Conservation (phyloP, 2,329 filamentous ascomycete genomes). For the Pyricularia sp. region DNA sequence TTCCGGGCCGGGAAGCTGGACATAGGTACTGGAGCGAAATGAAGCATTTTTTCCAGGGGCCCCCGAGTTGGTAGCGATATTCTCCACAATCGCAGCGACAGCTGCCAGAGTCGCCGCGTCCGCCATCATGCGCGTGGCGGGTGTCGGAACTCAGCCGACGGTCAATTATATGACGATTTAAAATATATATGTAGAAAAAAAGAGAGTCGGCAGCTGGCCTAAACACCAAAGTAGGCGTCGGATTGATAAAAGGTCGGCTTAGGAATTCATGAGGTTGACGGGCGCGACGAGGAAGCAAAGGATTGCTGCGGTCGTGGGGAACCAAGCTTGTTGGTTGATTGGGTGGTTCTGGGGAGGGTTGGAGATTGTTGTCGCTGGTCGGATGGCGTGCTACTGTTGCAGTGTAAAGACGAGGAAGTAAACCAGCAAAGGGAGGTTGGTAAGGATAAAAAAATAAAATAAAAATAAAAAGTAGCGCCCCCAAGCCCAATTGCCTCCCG, state of each 20-base stretch:
- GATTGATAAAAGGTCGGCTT: neutral
- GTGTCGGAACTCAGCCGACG: neutral
- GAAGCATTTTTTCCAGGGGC: conserved; percentile 8
- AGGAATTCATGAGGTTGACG: neutral
- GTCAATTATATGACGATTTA: neutral
- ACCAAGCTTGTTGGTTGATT: neutral
- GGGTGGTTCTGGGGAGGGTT: neutral
- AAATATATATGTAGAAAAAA: neutral
- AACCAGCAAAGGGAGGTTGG: neutral
- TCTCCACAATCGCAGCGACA: conserved; percentile 20
- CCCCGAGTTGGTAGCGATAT: conserved; percentile 18
- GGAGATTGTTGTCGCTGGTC: neutral
- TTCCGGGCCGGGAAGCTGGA: conserved; percentile 69
- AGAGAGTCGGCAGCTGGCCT: neutral
- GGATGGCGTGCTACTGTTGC: neutral
- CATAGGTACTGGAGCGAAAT: conserved; percentile 33
- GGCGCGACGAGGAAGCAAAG: neutral
- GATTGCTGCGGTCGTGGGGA: neutral
- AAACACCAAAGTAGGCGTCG: neutral
- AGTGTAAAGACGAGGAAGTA: neutral
- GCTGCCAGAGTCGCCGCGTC: conserved; percentile 19
- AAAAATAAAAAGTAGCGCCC: neutral
- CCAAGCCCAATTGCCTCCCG: neutral
- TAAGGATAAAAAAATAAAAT: neutral
- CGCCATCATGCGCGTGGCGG: conserved; percentile 14